Base-by-base conservation (phyloP, 2,329 filamentous ascomycete genomes). In the Penicillium brevicompactum region DNA sequence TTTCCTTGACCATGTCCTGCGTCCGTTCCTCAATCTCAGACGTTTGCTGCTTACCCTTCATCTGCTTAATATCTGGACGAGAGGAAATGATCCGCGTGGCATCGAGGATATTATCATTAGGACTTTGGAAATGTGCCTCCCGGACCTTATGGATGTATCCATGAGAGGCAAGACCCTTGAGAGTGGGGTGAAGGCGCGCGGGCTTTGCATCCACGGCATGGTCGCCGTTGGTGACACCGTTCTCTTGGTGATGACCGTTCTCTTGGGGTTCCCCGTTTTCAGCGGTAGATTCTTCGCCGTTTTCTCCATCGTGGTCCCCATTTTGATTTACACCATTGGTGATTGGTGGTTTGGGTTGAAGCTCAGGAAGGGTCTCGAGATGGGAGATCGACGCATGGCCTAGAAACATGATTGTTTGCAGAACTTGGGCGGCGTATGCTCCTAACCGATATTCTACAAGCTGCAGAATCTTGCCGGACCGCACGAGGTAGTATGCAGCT, bases 381-480 rank as follows among this genome's bases (percentile, higher is more conserved):
- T 82, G 74, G 46, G 71, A 70, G 45, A 81, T 72, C 57, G 76
- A 86, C 30, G 88, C 88, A 75, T 94, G 89, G 1, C 93, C 93
- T 16, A 92, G 81, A 52, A 87, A 81, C 57, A 96, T 77, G 41
- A 97, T 77, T 30, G 87, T 88, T 64, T 90, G 86, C 56, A 94
- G 82, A 38, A 97, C 80, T 58, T 87, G 85, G 53, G 86, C 85
- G 30, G 91, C 91, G 58, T 86, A 82, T n/a, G 81, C 77, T 16
- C 92, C 93, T 69, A 91, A 88, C 63, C 88, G 84, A 32, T 82
- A 82, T 62, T 91, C 86, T 42, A 94, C 83, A 56, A 91, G 80
- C 60, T 92, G 84, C 27, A 94, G 77, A 38, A 96, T 89, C 74
- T 91, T 94, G 42, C 91, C 92, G 4, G 85, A 84, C 55, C 94